These are phyloP conservation scores for Sideroxylon spinosum DNA, from an alignment of 179 eudicot genomes.

Conservation along the genomic window DNA sequence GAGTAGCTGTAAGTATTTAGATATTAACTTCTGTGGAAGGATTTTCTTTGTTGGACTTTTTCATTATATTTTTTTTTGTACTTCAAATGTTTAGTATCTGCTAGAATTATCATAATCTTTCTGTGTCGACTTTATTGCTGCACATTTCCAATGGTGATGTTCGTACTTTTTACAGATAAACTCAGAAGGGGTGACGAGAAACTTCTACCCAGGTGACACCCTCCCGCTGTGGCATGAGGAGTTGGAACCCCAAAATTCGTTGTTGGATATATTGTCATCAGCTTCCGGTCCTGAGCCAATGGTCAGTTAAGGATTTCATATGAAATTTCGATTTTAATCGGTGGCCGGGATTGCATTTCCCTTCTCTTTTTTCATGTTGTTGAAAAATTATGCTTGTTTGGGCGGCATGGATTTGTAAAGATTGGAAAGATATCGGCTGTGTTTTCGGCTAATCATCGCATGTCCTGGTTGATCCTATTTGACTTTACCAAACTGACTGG, in stretches of 20 bases:
- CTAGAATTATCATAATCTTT: neutral
- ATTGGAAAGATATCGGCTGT: neutral
- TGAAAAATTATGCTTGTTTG: neutral
- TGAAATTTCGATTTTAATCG: neutral
- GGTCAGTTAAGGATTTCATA: conserved; percentile 23
- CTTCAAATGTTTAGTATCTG: neutral
- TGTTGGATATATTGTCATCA: conserved; percentile 60
- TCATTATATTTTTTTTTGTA: neutral
- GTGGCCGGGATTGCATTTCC: neutral
- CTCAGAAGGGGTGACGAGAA: conserved; percentile 72
- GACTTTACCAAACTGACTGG: neutral
- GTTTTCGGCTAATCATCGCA: neutral
- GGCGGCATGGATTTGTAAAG: neutral
- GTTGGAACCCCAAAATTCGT: conserved; percentile 67
- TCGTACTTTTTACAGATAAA: conserved; percentile 50
- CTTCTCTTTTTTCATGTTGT: neutral
- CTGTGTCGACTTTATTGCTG: neutral
- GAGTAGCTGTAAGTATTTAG: neutral
- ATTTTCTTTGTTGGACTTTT: neutral
- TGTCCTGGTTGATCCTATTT: neutral
- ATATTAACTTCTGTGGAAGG: neutral
- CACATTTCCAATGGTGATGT: neutral
- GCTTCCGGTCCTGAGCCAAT: conserved; percentile 63
- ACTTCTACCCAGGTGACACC: conserved; percentile 84
- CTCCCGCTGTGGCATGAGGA: conserved; percentile 95